Percentiles rank a stretch among this genome's conserved stretches.
These are phyloP conservation scores for Ogataea trehalophila DNA, from an alignment of 805 yeast genomes.

Conservation along the genomic window DNA sequence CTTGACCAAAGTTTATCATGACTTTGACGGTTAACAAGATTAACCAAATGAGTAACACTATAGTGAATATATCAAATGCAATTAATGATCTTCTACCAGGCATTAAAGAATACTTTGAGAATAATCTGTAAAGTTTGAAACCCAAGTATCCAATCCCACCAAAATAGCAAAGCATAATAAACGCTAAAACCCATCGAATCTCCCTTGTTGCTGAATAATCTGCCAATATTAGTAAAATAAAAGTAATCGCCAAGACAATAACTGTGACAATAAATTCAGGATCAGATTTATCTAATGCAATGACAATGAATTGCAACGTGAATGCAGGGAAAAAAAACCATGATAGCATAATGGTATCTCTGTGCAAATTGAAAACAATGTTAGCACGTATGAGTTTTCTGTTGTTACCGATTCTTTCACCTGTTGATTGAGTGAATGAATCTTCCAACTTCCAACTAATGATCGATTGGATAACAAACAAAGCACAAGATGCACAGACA, in stretches of 20 bases:
- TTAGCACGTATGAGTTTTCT: slow-evolving; percentile 29
- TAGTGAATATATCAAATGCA: slow-evolving; percentile 36
- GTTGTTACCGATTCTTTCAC: slow-evolving; percentile 34
- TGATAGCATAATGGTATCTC: slow-evolving; percentile 27
- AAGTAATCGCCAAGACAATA: slow-evolving; percentile 18
- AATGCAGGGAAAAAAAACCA: slow-evolving; percentile 41
- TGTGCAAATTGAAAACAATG: slow-evolving; percentile 35
- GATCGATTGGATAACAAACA: slow-evolving; percentile 30
- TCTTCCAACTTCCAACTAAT: slow-evolving; percentile 14
- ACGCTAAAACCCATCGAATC: slow-evolving; percentile 16
- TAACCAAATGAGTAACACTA: slow-evolving; percentile 29
- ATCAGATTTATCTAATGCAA: slow-evolving; percentile 33
- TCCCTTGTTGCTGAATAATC: slow-evolving; percentile 36
- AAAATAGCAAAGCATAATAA: slow-evolving; percentile 24
- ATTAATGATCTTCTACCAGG: slow-evolving; percentile 39
- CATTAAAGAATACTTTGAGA: slow-evolving; percentile 27
- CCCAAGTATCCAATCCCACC: slow-evolving; percentile 36
- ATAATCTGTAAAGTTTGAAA: slow-evolving; percentile 37
- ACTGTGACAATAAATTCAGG: slow-evolving; percentile 41
- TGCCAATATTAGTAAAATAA: slow-evolving; percentile 32
- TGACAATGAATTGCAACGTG: slow-evolving; percentile 40
- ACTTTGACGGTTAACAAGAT: slow-evolving; percentile 13
- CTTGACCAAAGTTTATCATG: slow-evolving; percentile 9
- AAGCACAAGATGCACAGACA: slow-evolving; percentile 31
- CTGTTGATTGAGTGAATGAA: slow-evolving; percentile 10